phyloP scores from a whole-genome alignment of 139 green algal genomes.

The Diplosphaera chodatii region DNA sequence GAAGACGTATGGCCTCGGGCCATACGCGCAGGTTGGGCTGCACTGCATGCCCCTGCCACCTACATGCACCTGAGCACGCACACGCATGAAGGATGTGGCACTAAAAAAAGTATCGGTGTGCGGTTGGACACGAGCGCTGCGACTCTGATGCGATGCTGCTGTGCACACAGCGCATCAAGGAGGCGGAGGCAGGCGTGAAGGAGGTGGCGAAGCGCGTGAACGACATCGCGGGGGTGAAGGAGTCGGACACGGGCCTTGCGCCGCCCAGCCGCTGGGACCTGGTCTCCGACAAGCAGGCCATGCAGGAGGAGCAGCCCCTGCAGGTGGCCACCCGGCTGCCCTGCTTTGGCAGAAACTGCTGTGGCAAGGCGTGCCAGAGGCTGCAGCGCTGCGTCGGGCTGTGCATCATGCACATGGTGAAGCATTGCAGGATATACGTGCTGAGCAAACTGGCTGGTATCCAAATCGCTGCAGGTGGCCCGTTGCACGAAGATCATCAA shows the following conservation, averaged over 20 bases:
- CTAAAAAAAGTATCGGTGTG: too few relatives aligned
- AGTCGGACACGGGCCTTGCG: slow-evolving; percentile 88
- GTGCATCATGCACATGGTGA: too few relatives aligned
- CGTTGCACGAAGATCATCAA: slow-evolving; percentile 99
- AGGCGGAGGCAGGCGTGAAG: slow-evolving; percentile 39
- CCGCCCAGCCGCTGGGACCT: slow-evolving; percentile 96
- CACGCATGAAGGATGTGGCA: too few relatives aligned
- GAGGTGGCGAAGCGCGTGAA: slow-evolving; percentile 36
- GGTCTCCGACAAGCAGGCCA: slow-evolving; percentile 98
- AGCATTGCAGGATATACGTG: too few relatives aligned
- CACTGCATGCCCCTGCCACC: background rate
- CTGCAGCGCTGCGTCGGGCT: too few relatives aligned
- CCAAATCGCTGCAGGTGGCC: slow-evolving; percentile 74
- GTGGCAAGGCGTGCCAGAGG: too few relatives aligned
- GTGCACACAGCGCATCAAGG: background rate
- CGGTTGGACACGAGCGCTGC: background rate
- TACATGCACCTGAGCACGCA: background rate
- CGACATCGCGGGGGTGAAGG: slow-evolving; percentile 50
- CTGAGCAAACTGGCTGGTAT: too few relatives aligned
- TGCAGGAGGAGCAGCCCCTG: slow-evolving; percentile 94
- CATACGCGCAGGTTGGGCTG: slow-evolving; percentile 66
- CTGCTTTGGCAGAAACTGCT: too few relatives aligned
- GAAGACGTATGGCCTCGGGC: slow-evolving; percentile 92
- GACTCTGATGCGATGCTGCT: background rate
- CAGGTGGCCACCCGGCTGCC: slow-evolving; percentile 44